A percentile compares a stretch with the other conserved stretches of the same genome.
Conservation (phyloP, 164 flowering plant genomes). For the Malania oleifera region DNA sequence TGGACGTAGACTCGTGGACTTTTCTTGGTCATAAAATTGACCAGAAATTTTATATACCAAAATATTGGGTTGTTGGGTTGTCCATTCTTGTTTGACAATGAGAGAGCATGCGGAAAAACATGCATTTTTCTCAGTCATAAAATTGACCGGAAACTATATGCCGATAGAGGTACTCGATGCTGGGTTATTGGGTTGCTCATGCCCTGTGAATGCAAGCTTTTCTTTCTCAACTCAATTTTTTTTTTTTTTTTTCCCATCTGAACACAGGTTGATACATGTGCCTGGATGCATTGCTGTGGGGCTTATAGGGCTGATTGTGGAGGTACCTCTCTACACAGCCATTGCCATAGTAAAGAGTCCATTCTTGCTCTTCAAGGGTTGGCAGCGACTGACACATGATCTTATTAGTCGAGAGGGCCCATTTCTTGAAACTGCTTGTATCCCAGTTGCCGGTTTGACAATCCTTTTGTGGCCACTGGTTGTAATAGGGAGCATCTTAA, state of each 20-base stretch:
- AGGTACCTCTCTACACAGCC: conserved; percentile 67
- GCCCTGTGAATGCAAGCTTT: too few relatives aligned
- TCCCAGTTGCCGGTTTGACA: conserved; percentile 87
- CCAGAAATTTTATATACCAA: too few relatives aligned
- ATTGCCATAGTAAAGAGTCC: conserved; percentile 87
- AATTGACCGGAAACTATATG: too few relatives aligned
- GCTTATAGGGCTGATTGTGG: conserved; percentile 73
- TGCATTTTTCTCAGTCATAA: too few relatives aligned
- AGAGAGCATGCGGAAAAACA: too few relatives aligned
- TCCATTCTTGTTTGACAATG: too few relatives aligned
- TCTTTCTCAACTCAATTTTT: not conserved
- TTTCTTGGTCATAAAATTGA: too few relatives aligned
- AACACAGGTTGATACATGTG: conserved; percentile 66
- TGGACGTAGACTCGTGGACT: too few relatives aligned
- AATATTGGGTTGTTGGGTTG: too few relatives aligned
- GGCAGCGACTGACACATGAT: conserved; percentile 75
- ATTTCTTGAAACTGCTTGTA: conserved; percentile 88
- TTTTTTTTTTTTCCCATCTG: not conserved
- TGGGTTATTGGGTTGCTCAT: too few relatives aligned
- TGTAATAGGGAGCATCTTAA: conserved; percentile 64
- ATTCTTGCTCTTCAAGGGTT: conserved; percentile 81
- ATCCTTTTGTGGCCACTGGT: conserved; percentile 90
- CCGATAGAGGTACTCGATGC: too few relatives aligned
- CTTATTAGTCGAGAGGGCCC: conserved; percentile 91
- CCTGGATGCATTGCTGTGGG: conserved; percentile 75